Base-by-base conservation (phyloP, 768 basidiomycete species). In the Wakefieldia striispora region DNA sequence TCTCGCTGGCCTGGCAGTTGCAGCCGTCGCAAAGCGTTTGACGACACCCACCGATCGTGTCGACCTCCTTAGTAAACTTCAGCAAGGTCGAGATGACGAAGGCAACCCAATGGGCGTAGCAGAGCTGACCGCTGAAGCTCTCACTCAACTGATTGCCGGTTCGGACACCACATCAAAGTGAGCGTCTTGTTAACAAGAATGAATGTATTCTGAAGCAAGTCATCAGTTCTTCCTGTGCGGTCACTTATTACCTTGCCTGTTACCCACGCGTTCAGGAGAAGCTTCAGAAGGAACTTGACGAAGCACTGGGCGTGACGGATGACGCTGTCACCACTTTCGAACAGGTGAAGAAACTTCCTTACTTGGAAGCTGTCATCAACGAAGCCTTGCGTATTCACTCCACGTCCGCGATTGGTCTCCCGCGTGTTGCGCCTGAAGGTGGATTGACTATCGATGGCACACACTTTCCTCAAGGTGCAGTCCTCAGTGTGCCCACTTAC, bases 101-200 rank as follows among this genome's bases (percentile, higher is more conserved):
- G 94, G 93, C 14, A 81, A 91, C 4, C 82, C 77, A 1, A 86
- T 97, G 86, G 83, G 86, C 0, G 75, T 77, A 23, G 82, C 82
- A 57, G 94, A 95, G 63, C 70, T 97, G 48, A 95, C 91, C 1
- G 92, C 92, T 0, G 94, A 97, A 71, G 86, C 88, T 39, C 68
- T 90, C 17, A 92, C 91, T 1, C 81, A 92, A 41, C 76, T 94
- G 16, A 92, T 94, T 55, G 91, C 91, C 6, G 92, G 92, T 1
- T 88, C 86, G 4, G 93, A 97, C 60, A 97, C 93, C 1, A 95
- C 94, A 0, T 93, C 92, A 40, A 97, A 95, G 89, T 91, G 57
- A 52, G 84, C 37, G 33, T 34, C 17, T 40, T 41, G 9, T 13
- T 13, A 4, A 26, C 23, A 21, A 37, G 29, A 23, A 26, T 23